These are phyloP conservation scores for Entoloma clypeatum DNA, from an alignment of 1,284 basidiomycete genomes.

Conservation along the genomic window DNA sequence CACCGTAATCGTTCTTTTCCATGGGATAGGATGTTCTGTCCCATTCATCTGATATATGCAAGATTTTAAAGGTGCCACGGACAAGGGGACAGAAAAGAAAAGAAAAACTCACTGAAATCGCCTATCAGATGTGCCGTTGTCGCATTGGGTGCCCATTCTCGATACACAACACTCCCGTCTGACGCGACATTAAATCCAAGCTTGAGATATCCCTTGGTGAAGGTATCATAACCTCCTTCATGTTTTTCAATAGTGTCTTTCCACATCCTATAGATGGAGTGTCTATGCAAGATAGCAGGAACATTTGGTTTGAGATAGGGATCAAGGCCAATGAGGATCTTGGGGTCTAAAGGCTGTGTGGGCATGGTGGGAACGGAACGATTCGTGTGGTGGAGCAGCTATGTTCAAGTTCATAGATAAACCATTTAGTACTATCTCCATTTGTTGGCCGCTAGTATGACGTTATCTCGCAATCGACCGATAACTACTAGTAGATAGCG, in stretches of 20 bases:
- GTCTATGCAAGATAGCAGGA: constrained; percentile 66
- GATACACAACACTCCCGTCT: constrained; percentile 76
- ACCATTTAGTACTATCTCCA: too few species aligned
- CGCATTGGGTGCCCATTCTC: constrained; percentile 96
- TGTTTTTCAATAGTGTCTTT: constrained; percentile 67
- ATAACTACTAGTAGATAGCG: too few species aligned
- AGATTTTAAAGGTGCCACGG: constrained; percentile 5
- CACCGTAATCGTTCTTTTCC: constrained; percentile 83
- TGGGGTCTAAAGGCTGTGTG: constrained; percentile 43
- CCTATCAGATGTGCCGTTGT: constrained; percentile 83
- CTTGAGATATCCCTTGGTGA: constrained; percentile 83
- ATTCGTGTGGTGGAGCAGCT: too few species aligned
- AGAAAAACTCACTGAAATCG: constrained; percentile 82
- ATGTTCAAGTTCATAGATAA: too few species aligned
- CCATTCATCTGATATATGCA: constrained; percentile 72
- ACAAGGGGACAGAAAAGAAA: constrained; percentile 6
- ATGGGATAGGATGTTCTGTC: constrained; percentile 81
- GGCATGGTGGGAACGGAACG: constrained; percentile 36
- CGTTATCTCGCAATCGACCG: too few species aligned
- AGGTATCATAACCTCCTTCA: constrained; percentile 89
- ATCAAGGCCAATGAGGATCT: constrained; percentile 59
- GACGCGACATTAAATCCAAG: constrained; percentile 79
- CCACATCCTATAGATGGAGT: constrained; percentile 71
- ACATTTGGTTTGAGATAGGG: constrained; percentile 76
- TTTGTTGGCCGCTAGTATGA: too few species aligned